Base-by-base conservation (phyloP, 164 flowering plant genomes). In the Vitis amurensis region DNA sequence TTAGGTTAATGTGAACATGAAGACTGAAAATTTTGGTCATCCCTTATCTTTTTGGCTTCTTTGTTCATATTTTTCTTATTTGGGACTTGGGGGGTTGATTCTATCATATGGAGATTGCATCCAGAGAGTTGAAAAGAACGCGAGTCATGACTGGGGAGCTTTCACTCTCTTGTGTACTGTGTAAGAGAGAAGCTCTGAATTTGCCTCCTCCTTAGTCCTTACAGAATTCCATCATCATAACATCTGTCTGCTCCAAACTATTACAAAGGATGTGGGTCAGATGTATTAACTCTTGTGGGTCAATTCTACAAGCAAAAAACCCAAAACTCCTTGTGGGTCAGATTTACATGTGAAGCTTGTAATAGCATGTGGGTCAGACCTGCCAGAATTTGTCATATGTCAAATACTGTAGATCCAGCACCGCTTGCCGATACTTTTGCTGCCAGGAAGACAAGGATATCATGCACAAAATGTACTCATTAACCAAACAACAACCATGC, bases 81-180 rank as follows among this genome's bases (percentile, higher is more conserved):
- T 13, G 27, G 27, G 27, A 23, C 27, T 23, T 23, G 27, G 27
- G 27, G 27, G 27, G 27, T 23, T 23, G 27, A 23, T 23, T 23
- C 27, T 23, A 23, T 23, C 2, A 37, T 13, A 7, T 23, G 64
- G 58, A 48, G 48, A 16, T 69, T 76, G 73, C 73, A 68, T 76
- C 69, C 49, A 47, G 31, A 50, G 63, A 68, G 63, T 68, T 68
- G 47, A 67, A 69, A 72, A 69, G 76, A 68, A 72, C 65, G 56
- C 59, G 12, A 69, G 11, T 12, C 29, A 13, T 8, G 15, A 4
- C 19, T 55, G 15, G 55, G 60, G 58, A 61, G 61, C 71, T 72
- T 68, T 69, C 64, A 69, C 75, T 68, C 59, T 64, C 63, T 68
- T 53, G 37, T 65, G 15, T 11, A 16, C 19, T 16, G 27, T 37